Base-by-base conservation (phyloP, 495 filamentous ascomycete genomes). In the Xylaria sp. region DNA sequence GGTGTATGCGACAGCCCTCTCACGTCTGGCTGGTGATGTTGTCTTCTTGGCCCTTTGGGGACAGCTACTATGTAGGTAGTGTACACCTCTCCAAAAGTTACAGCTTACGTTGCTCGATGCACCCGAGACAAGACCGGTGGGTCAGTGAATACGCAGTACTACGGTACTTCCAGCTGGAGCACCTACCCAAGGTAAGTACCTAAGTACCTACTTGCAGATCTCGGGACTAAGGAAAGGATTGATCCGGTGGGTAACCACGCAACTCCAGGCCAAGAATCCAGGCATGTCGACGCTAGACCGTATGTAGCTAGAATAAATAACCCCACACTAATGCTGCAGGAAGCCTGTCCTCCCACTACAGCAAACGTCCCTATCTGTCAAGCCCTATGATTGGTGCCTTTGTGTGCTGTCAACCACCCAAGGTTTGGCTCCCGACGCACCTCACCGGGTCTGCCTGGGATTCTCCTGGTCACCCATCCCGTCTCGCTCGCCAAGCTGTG, bases 71-170 rank as follows among this genome's bases (percentile, higher is more conserved):
- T n/a, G n/a, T n/a, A n/a, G n/a, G n/a, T n/a, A 50, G 44, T 69
- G 67, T 73, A 75, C 76, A 78, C 74, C 73, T 78, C 76, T 75
- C 74, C 69, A 74, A 74, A 75, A 75, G 75, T 73, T 75, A 59
- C 68, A 77, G 77, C 75, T 78, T 78, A 78, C 77, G 77, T 78
- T 77, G 77, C 77, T 62, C 59, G 69, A 75, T 76, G 74, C 74
- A 26, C 55, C 48, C 64, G 48, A 9, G 67, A 19, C 46, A 29
- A 21, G 26, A 17, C 48, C 24, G n/a, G 59, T 37, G 57, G 66
- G 55, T 40, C 65, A 29, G 41, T 17, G 15, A 19, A 37, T 37
- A 37, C 4, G 4, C 35, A 37, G 35, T 37, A 37, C n/a, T n/a
- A n/a, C n/a, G n/a, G n/a, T n/a, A n/a, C n/a, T n/a, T n/a, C n/a